phyloP scores from a whole-genome alignment of 2,329 filamentous ascomycete species.

The Apiospora aurea region DNA sequence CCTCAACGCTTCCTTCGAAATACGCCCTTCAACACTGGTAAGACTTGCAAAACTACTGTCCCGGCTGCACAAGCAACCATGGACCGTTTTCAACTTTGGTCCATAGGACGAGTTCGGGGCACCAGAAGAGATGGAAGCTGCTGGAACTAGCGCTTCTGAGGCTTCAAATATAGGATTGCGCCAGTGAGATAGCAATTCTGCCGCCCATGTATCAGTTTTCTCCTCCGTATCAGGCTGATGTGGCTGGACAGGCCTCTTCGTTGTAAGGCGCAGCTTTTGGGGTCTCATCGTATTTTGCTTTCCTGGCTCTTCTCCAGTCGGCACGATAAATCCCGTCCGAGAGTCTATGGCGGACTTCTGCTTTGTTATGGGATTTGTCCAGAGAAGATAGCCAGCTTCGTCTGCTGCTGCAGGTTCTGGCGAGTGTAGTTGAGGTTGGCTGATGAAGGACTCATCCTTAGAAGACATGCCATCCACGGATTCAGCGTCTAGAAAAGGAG shows the following conservation, averaged over 20 bases:
- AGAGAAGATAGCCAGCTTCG: slow-evolving; percentile 50
- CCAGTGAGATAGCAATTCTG: slow-evolving; percentile 69
- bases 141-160: slow-evolving; percentile 54
- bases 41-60: slow-evolving; percentile 30
- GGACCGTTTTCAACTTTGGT: no score
- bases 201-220: slow-evolving; percentile 59
- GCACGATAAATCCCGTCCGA: slow-evolving; percentile 58
- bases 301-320: background rate
- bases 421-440: background rate
- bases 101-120: slow-evolving; percentile 1
- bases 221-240: background rate
- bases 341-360: slow-evolving; percentile 58
- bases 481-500: slow-evolving; percentile 51
- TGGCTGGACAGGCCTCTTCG: background rate
- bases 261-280: background rate
- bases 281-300: background rate
- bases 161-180: slow-evolving; percentile 77
- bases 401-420: background rate
- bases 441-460: background rate
- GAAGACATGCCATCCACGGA: slow-evolving; percentile 28
- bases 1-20: slow-evolving; percentile 69
- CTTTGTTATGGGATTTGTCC: slow-evolving; percentile 68
- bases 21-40: slow-evolving; percentile 45
- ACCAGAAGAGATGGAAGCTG: slow-evolving; percentile 40
- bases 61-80: background rate